Base-by-base conservation (phyloP, 495 filamentous ascomycete genomes). In the Trichoderma erinaceum region DNA sequence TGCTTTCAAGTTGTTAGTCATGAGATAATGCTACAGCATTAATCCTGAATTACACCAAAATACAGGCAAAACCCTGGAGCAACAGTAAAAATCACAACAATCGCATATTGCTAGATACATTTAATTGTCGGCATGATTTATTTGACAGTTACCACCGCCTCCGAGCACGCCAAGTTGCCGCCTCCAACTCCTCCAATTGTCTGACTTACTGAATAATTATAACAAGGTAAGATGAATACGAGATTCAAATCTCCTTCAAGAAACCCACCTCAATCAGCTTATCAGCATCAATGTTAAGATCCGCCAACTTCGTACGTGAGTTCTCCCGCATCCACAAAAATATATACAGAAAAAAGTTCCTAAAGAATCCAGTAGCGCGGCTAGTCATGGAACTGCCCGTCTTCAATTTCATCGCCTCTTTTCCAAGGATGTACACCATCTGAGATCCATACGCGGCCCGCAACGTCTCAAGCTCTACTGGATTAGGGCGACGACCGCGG, bases 261-360 rank as follows among this genome's bases (percentile, higher is more conserved):
- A 89, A 91, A 8, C 89, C 89, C 18, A 90, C 86, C 73, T 90
- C 88, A 41, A 90, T 86, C 25, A 90, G 72, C 61, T 81, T 78
- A 65, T 90, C 88, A 71, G 85, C 81, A 5, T 84, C 82, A 44
- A 91, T 76, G 46, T 83, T 76, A 69, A 90, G 76, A 66, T 86
- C 85, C 64, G 82, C 81, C 70, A 89, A 84, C 74, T 88, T 90
- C 2, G 80, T 82, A 25, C 88, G 78, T 13, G 85, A 88, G 71
- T 89, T 90, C n/a, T 90, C 88, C 50, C 89, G 72, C 65, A 91
- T 82, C 84, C 86, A 91, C 52, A 92, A 73, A 70, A 91, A 92
- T 0, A 80, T 74, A 56, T 74, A 77, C 65, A 92, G 72, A 10
- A 87, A 46, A 0, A 84, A 27, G 52, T 72, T 80, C 15, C 87